A percentile compares a stretch with the other conserved stretches of the same genome.
phyloP scores from a whole-genome alignment of 495 filamentous ascomycete species.

The Cercophora newfieldiana region DNA sequence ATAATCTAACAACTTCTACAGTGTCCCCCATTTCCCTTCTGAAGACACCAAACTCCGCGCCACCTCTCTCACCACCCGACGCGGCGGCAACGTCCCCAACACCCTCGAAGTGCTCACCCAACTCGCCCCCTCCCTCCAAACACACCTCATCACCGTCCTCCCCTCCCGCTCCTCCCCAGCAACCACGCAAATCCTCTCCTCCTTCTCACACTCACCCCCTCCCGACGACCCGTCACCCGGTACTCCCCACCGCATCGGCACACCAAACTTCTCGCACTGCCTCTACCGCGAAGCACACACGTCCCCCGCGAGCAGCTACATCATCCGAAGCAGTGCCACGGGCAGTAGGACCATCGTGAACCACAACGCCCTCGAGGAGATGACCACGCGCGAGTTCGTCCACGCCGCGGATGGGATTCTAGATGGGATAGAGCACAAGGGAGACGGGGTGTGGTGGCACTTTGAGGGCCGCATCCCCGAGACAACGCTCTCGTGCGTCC shows the following conservation, averaged over 20 bases:
- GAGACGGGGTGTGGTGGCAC: conserved; percentile 61
- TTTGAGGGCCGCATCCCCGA: conserved; percentile 74
- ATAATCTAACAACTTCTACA: conserved; percentile 30
- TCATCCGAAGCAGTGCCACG: conserved; percentile 60
- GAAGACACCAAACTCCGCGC: conserved; percentile 75
- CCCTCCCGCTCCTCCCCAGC: conserved; percentile 37
- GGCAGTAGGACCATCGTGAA: conserved; percentile 70
- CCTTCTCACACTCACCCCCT: conserved; percentile 34
- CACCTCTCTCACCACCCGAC: conserved; percentile 54
- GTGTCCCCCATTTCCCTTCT: conserved; percentile 63
- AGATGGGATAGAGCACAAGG: background rate
- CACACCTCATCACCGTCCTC: conserved; percentile 43
- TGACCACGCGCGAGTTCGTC: conserved; percentile 59
- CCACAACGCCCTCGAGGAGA: conserved; percentile 66
- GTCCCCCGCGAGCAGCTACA: conserved; percentile 69
- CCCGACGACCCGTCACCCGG: background rate
- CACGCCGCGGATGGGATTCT: conserved; percentile 18
- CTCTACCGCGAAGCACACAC: conserved; percentile 57
- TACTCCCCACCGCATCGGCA: background rate
- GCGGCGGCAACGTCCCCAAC: conserved; percentile 73
- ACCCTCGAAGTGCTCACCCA: conserved; percentile 68
- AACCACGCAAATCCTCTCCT: conserved; percentile 38
- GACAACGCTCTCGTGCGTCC: conserved; percentile 62
- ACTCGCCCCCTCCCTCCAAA: conserved; percentile 37
- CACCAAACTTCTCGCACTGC: conserved; percentile 48